Evolutionary conservation across 768 basidiomycete species (phyloP), one percentile per base, ranked within the genome.

Genomic region (Rhodotorula sphaerocarpa): DNA sequence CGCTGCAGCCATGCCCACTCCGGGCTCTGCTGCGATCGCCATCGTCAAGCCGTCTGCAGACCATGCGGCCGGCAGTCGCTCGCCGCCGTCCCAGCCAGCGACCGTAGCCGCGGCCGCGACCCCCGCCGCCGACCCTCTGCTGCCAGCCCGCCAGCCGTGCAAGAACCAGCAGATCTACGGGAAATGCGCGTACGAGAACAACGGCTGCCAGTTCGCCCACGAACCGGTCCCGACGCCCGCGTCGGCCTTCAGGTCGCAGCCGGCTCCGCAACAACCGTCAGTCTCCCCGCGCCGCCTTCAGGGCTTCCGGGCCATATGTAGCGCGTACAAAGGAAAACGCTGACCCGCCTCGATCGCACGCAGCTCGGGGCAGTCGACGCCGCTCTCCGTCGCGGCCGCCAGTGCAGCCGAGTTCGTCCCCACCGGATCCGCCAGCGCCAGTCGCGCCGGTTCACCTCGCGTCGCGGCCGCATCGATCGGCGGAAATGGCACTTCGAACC

Each of bases 191-290:
- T 89, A 80, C 70, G 83, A 90, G 76, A 86, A 87, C 72, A 87
- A 87, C 77, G 87, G 87, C 62, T 92, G 90, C 76, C 78, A 81
- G 53, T 91, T 86, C 74, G 83, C 83, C 70, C 90, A 91, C 75
- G 88, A 88, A 52, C 79, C 82, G n/a, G n/a, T n/a, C n/a, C n/a
- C n/a, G n/a, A n/a, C n/a, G n/a, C n/a, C n/a, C n/a, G n/a, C n/a
- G n/a, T n/a, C n/a, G n/a, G n/a, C n/a, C n/a, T n/a, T n/a, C n/a
- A n/a, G n/a, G n/a, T n/a, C n/a, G n/a, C n/a, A n/a, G n/a, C n/a
- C n/a, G n/a, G n/a, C n/a, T n/a, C 46, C 28, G 7, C 46, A 51
- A n/a, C 34, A 57, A 5, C 27, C 51, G 34, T 50, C 39, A 42
- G 18, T 59, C 21, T 42, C 54, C n/a, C n/a, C n/a, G n/a, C n/a